A percentile compares a stretch with the other conserved stretches of the same genome.
Conservation (phyloP, 139 green algal species). For the Chlorella sp. region DNA sequence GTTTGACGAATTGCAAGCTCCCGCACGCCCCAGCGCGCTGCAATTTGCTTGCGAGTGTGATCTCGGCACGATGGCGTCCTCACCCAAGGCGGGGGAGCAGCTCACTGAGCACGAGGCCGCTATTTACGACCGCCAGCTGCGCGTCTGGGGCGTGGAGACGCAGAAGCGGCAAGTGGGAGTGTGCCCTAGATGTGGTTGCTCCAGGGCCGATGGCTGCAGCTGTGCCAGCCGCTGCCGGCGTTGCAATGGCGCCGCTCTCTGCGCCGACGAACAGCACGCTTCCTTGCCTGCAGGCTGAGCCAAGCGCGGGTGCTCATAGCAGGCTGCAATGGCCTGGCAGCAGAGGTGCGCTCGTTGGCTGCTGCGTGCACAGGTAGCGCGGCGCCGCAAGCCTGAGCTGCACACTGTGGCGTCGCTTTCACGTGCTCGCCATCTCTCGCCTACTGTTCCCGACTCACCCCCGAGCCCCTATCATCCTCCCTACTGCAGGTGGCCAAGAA, state of each 20-base stretch:
- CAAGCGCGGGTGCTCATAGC: slow-evolving; percentile 71
- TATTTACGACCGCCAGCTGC: slow-evolving; percentile 91
- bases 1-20: too few species aligned
- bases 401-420: too few species aligned
- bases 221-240: too few species aligned
- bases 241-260: background rate
- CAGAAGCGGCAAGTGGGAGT: slow-evolving; percentile 71
- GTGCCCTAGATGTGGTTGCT: background rate
- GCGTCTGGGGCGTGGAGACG: slow-evolving; percentile 91
- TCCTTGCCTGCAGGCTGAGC: slow-evolving; percentile 64
- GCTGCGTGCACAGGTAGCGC: too few species aligned
- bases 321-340: slow-evolving; percentile 66
- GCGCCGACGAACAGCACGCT: background rate
- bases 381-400: too few species aligned
- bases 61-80: too few species aligned
- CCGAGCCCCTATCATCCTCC: too few species aligned
- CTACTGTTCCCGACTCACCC: too few species aligned
- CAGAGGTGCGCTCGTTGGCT: slow-evolving; percentile 67
- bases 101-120: slow-evolving; percentile 77
- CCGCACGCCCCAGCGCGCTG: too few species aligned
- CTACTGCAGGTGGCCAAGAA: slow-evolving; percentile 96
- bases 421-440: too few species aligned
- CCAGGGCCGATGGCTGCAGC: background rate
- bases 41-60: too few species aligned
- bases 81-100: background rate